Evolutionary conservation across 192 early-diverging fungal genomes (phyloP), one percentile per base, ranked within the genome.

Genomic region (Gaertneriomyces sp.): DNA sequence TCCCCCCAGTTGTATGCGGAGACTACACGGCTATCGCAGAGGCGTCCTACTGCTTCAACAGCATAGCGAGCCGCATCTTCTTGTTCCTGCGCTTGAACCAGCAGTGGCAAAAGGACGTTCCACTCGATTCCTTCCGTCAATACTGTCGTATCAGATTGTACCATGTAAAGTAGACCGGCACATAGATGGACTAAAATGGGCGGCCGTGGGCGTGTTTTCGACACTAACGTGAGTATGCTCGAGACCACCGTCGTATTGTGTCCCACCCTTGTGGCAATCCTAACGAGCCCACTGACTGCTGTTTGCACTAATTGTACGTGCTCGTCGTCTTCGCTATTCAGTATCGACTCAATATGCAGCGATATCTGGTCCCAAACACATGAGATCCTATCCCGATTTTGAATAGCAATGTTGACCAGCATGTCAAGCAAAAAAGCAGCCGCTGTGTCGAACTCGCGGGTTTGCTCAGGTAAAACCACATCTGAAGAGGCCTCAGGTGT

Each of bases 381-480:
- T 2, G 83, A 64, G 19, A 93, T 84, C 5, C 90, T 76, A 66
- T 92, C 87, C 1, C 86, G 76, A 72, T 93, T 93, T 49, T 89
- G 88, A 4, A 92, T 76, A 14, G 87, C 79, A 63, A 93, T 79
- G 42, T 78, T 85, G 56, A 91, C 80, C 69, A 91, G 78, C 4
- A 91, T 74, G 58, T 93, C 89, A 39, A 92, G 65, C 59, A 90
- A 88, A 63, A 92, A 89, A 6, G 88, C 82, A 1, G 85, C 84
- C 0, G 90, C 77, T 2, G 88, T 77, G 33, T 74, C 66, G 19
- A 49, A 60, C 16, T 61, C 58, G 4, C 14, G 25, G 11, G 20
- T 38, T 71, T 71, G 68, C 40, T 70, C 44, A n/a, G 56, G 17
- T 72, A 17, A 19, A 14, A 7, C 11, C 3, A 68, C 17, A 20